Base-by-base conservation (phyloP, 345 rosid genomes). In the Linum tenue region DNA sequence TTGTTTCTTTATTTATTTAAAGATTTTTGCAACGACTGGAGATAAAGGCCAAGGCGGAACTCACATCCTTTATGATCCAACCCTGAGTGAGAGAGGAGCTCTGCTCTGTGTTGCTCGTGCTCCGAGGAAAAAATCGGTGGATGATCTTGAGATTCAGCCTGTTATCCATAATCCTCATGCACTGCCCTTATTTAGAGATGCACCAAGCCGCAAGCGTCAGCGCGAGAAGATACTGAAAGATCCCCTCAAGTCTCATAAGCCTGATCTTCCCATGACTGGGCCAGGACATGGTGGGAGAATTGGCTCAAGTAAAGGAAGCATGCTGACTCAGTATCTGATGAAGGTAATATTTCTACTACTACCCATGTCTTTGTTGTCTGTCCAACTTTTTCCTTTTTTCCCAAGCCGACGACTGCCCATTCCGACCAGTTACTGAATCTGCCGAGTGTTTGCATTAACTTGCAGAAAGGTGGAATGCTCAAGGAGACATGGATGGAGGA, bases 401-500 rank as follows among this genome's bases (percentile, higher is more conserved):
- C 43, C 41, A 10, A 50, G 61, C 7, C 55, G 59, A 37, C 31
- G 31, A 9, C 4, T 59, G 64, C 43, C 4, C 40, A 16, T 53
- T 40, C 59, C 59, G 42, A 40, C 40, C 59, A 63, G 64, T 72
- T 67, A 67, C 37, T 37, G 38, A 2, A 11, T 35, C 7, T 65
- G 48, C 44, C 64, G 56, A 14, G 15, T 41, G 31, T 48, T 48
- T 9, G 9, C 53, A 9, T 68, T 42, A 39, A 5, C 53, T 83
- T 81, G 78, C 89, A 94, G 97, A 96, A 94, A 94, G 97, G 99
- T 55, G 99, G 99, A 66, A 82, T 94, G 99, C 85, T 94, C 70
- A 94, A 94, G 80, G 99, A 90, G 81, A 94, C 97, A 42, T 94
- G 99, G 99, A 94, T 94, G 97, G 97, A 94, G 39, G 97, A 90